Conservation (phyloP, 495 filamentous ascomycete genomes). For the Glutinoglossum americanum region DNA sequence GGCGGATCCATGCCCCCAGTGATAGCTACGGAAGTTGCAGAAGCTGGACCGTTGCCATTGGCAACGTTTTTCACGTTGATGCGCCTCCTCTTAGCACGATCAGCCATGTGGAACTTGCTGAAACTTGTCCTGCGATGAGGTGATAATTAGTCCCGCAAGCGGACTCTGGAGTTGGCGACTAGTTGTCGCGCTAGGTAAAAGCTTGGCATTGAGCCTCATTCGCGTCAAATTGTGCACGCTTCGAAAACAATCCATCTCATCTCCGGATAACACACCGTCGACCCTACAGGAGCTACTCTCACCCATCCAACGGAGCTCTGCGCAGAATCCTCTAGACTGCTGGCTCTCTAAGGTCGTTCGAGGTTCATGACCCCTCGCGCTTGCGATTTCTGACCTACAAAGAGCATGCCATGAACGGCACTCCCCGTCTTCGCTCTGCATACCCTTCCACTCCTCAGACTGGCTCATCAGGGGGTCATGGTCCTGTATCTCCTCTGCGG, state of each 20-base stretch:
- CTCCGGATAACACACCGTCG: no score
- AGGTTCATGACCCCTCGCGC: not conserved
- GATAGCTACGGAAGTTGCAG: not conserved
- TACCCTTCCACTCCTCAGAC: slow-evolving; percentile 41
- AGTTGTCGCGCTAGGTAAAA: no score
- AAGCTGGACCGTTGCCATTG: not conserved
- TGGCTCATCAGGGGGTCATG: slow-evolving; percentile 15
- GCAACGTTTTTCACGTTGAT: not conserved
- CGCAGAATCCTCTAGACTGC: no score
- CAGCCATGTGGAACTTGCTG: slow-evolving; percentile 12
- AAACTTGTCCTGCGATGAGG: not conserved
- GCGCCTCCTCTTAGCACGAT: slow-evolving; percentile 19
- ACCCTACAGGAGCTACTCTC: no score
- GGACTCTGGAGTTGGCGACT: no score
- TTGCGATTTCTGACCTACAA: not conserved
- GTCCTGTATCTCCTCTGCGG: slow-evolving; percentile 2
- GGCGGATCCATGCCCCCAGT: slow-evolving; percentile 9
- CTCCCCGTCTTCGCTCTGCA: slow-evolving; percentile 50
- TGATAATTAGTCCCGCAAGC: not conserved
- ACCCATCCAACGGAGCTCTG: no score
- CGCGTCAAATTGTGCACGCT: slow-evolving; percentile 1
- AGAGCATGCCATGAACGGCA: slow-evolving; percentile 46
- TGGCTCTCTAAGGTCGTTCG: not conserved
- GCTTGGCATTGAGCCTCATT: slow-evolving; percentile 1
- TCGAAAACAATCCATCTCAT: no score